phyloP scores from a whole-genome alignment of 805 yeast species.

The Kodamaea jinghongensis region DNA sequence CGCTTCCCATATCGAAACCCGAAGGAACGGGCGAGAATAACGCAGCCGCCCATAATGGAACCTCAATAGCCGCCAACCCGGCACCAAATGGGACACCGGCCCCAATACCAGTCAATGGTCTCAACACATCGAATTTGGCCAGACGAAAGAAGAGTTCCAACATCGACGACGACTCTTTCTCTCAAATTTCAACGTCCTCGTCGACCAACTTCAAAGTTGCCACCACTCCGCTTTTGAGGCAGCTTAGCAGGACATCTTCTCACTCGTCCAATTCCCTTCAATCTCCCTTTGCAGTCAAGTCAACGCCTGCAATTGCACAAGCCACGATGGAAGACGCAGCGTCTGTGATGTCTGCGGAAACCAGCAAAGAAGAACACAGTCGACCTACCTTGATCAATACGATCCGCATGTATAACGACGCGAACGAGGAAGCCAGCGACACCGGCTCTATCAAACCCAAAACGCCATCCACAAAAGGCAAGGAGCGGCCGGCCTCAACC shows the following conservation, averaged over 20 bases:
- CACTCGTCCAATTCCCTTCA: slow-evolving; percentile 27
- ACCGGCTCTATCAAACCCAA: too few relatives aligned
- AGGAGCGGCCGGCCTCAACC: slow-evolving; percentile 4
- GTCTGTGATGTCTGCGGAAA: slow-evolving; percentile 22
- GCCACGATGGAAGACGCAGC: slow-evolving; percentile 25
- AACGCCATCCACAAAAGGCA: too few relatives aligned
- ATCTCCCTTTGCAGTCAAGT: slow-evolving; percentile 31
- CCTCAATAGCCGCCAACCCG: neutral
- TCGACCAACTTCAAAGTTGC: slow-evolving; percentile 7
- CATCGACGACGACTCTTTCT: slow-evolving; percentile 8
- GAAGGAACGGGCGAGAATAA: too few relatives aligned
- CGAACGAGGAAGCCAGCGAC: slow-evolving; percentile 5
- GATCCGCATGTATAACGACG: slow-evolving; percentile 6
- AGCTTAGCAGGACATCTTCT: slow-evolving; percentile 11
- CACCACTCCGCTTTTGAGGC: slow-evolving; percentile 3
- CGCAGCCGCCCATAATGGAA: too few relatives aligned
- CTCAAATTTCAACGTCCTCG: slow-evolving; percentile 9
- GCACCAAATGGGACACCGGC: too few relatives aligned
- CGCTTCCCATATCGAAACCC: slow-evolving; percentile 17
- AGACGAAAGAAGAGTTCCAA: too few relatives aligned
- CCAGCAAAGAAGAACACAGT: slow-evolving; percentile 5
- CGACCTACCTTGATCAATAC: slow-evolving; percentile 11
- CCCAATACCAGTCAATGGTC: neutral
- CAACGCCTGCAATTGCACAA: slow-evolving; percentile 23
- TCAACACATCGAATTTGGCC: neutral